Evolutionary conservation across 139 green algal species (phyloP), one percentile per base, ranked within the genome.

Genomic region (Micractinium conductrix): DNA sequence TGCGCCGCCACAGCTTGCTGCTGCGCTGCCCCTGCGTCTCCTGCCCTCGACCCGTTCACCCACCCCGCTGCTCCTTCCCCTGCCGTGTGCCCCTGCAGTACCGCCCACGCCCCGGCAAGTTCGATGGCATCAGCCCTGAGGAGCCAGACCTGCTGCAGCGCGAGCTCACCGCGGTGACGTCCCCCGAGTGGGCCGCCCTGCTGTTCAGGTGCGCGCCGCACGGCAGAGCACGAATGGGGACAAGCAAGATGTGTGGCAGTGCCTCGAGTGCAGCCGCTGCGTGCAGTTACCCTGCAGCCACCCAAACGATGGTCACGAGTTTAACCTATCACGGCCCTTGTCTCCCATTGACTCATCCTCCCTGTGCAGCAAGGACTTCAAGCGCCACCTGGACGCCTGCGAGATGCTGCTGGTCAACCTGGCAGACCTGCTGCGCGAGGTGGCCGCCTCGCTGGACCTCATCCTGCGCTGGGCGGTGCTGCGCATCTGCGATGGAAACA

Each of bases 401-500:
- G 94, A 96, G 48, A n/a, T 80, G 84, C 74, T 93, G 6, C 14
- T 75, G 37, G 55, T n/a, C 42, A 48, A 16, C 35, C 44, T 86
- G 16, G 48, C 44, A 14, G 50, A 75, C 22, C 79, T 90, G 58
- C 40, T 87, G 30, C 50, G 65, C 21, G 78, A 89, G 50, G 74
- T 87, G 26, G 55, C 82, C 48, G 79, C 87, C 28, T 80, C 40
- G 48, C 79, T 98, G 70, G 94, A 98, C 81, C 90, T 97, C 40
- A 48, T 98, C n/a, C 88, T 99, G 70, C 91, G 91, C 43, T 98
- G 95, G 95, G 67, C 84, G 38, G 89, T 93, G 62, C 50, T 99
- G 78, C 92, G 95, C 62, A 88, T 99, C 65, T 95, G 68, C 65
- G 95, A 98, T 60, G 91, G 88, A 74, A 98, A 97, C 91, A 97